Evolutionary conservation across 2,329 filamentous ascomycete genomes (phyloP).

Genomic region (Ceratocystis smalleyi): DNA sequence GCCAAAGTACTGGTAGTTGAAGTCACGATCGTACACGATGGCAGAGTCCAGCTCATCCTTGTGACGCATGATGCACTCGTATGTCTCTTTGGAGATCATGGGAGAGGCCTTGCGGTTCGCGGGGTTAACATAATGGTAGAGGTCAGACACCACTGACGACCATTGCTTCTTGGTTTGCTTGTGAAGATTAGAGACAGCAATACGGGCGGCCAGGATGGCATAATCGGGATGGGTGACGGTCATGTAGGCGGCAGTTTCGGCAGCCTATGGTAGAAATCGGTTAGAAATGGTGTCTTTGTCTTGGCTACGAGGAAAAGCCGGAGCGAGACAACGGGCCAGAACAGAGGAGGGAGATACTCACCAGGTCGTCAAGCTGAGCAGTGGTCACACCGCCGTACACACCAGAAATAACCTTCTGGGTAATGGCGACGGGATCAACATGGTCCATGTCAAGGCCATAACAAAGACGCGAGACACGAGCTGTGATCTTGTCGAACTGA

Average conservation of each 20-base stretch:
- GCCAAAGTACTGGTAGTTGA: slow-evolving; percentile 99
- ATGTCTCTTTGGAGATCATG: slow-evolving; percentile 87
- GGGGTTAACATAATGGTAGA: slow-evolving; percentile 92
- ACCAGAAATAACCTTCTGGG: slow-evolving; percentile 97
- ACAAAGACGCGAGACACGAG: slow-evolving; percentile 90
- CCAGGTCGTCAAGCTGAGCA: slow-evolving; percentile 88
- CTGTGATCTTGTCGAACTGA: slow-evolving; percentile 99
- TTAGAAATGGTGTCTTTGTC: slow-evolving; percentile 17
- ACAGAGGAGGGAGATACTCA: slow-evolving; percentile 35
- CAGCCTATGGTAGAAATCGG: slow-evolving; percentile 47
- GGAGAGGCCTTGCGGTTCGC: slow-evolving; percentile 71
- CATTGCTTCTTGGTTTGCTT: slow-evolving; percentile 99
- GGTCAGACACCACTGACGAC: slow-evolving; percentile 82
- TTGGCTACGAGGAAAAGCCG: neutral
- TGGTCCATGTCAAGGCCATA: slow-evolving; percentile 91
- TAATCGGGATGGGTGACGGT: slow-evolving; percentile 98
- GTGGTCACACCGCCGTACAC: slow-evolving; percentile 98
- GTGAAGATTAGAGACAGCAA: slow-evolving; percentile 97
- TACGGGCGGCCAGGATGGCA: slow-evolving; percentile 92
- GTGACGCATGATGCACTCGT: slow-evolving; percentile 88
- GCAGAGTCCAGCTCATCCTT: slow-evolving; percentile 95
- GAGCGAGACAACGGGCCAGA: neutral
- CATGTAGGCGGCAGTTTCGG: slow-evolving; percentile 99
- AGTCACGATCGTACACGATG: slow-evolving; percentile 97
- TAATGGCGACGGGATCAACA: slow-evolving; percentile 94